These are phyloP conservation scores for Trichoderma reesei DNA, from an alignment of 495 filamentous ascomycete genomes.

Conservation along the genomic window DNA sequence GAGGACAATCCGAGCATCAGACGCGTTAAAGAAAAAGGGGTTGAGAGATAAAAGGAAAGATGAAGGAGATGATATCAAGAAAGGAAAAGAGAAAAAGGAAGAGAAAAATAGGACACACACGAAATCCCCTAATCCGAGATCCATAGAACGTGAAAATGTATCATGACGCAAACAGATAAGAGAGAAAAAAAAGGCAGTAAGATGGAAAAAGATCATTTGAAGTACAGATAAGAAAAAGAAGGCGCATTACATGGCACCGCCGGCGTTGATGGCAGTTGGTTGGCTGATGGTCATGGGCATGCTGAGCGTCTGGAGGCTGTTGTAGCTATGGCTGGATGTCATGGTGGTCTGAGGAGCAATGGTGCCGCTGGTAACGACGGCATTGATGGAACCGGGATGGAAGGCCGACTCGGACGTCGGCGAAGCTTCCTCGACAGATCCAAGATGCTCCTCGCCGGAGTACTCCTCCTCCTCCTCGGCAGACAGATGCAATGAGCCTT, in stretches of 20 bases:
- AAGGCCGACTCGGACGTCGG: constrained; percentile 52
- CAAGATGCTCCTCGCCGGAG: constrained; percentile 58
- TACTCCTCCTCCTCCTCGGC: constrained; percentile 74
- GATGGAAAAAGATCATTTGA: neutral
- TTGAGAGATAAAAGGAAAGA: constrained; percentile 9
- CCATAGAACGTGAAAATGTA: constrained; percentile 10
- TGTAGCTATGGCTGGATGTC: constrained; percentile 29
- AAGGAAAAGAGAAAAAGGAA: constrained; percentile 4
- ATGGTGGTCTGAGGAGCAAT: constrained; percentile 23
- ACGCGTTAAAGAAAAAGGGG: constrained; percentile 10
- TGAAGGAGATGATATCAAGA: constrained; percentile 8
- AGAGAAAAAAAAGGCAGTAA: neutral
- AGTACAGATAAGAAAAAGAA: constrained; percentile 9
- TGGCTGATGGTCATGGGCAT: constrained; percentile 51
- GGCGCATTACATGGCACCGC: constrained; percentile 19
- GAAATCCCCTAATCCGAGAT: constrained; percentile 13
- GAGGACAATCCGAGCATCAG: constrained; percentile 3
- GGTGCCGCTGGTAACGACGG: constrained; percentile 20
- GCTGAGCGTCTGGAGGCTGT: constrained; percentile 42
- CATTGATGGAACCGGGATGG: constrained; percentile 34
- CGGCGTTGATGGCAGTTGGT: constrained; percentile 35
- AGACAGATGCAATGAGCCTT: constrained; percentile 51
- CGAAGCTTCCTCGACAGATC: constrained; percentile 65
- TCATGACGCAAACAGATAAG: constrained; percentile 12
- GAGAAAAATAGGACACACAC: neutral